Conservation (phyloP, 192 early-diverging fungal species). For the Umbelopsis vinacea region DNA sequence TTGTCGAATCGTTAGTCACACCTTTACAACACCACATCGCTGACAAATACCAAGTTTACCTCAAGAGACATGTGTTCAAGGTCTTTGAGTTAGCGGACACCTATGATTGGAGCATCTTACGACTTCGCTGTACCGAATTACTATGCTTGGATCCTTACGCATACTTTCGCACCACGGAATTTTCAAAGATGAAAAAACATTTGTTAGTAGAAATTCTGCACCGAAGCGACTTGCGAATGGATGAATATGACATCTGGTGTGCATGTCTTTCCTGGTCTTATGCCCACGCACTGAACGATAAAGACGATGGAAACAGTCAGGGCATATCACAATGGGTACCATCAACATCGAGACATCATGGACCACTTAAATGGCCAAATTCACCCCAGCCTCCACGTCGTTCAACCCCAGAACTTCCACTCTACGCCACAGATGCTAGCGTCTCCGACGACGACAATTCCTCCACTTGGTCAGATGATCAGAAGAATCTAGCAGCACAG, state of each 20-base stretch:
- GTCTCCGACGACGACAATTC: neutral
- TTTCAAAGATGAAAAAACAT: constrained; percentile 1
- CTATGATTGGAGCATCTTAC: constrained; percentile 11
- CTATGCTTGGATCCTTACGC: constrained; percentile 26
- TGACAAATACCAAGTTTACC: constrained; percentile 10
- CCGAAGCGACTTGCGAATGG: constrained; percentile 19
- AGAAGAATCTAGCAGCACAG: neutral
- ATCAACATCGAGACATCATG: neutral
- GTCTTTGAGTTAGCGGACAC: constrained; percentile 15
- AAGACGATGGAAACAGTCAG: neutral
- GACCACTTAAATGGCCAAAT: neutral
- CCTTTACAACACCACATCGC: constrained; percentile 12
- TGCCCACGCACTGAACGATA: neutral
- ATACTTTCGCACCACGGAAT: neutral
- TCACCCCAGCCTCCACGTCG: neutral
- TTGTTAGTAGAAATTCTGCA: constrained; percentile 15
- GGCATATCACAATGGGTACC: neutral
- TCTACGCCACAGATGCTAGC: neutral
- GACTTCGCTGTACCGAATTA: constrained; percentile 18
- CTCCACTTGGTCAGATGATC: neutral
- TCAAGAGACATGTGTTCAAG: constrained; percentile 10
- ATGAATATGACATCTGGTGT: constrained; percentile 24
- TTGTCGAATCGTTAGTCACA: constrained; percentile 9
- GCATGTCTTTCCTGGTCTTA: constrained; percentile 14
- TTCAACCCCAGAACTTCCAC: neutral